These are phyloP conservation scores for Citrus medica DNA, from an alignment of 345 rosid species.

Conservation along the genomic window DNA sequence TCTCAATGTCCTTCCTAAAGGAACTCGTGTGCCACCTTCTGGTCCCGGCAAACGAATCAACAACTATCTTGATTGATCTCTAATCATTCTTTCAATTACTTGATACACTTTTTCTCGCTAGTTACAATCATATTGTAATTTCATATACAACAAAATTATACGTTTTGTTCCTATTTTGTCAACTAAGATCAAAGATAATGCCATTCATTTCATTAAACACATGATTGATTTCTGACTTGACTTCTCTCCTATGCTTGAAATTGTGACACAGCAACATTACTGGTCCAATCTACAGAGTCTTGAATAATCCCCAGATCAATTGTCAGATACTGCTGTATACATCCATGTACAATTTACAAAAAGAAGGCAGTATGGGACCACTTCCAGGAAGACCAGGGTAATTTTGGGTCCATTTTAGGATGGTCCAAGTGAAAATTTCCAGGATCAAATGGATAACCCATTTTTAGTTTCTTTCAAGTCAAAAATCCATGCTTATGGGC, in stretches of 20 bases:
- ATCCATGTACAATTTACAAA: neutral
- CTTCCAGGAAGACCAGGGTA: neutral
- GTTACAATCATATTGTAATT: neutral
- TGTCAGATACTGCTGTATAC: neutral
- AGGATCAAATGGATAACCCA: neutral
- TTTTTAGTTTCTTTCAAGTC: neutral
- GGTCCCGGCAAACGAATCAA: slow-evolving; percentile 32
- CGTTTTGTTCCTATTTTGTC: neutral
- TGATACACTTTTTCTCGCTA: neutral
- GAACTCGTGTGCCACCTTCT: slow-evolving; percentile 22
- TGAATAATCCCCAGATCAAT: neutral
- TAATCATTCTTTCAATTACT: neutral
- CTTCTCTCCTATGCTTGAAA: neutral
- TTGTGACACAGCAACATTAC: neutral
- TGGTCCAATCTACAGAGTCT: neutral
- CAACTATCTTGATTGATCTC: slow-evolving; percentile 10
- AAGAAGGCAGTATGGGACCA: neutral
- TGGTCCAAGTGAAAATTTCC: neutral
- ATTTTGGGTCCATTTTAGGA: neutral
- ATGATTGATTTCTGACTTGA: too few species aligned
- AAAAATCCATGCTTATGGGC: neutral
- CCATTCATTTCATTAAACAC: too few species aligned
- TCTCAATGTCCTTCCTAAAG: slow-evolving; percentile 30
- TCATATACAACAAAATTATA: too few species aligned
- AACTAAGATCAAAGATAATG: too few species aligned